Evolutionary conservation across 345 rosid species (phyloP).

Genomic region (Citrus reticulata): DNA sequence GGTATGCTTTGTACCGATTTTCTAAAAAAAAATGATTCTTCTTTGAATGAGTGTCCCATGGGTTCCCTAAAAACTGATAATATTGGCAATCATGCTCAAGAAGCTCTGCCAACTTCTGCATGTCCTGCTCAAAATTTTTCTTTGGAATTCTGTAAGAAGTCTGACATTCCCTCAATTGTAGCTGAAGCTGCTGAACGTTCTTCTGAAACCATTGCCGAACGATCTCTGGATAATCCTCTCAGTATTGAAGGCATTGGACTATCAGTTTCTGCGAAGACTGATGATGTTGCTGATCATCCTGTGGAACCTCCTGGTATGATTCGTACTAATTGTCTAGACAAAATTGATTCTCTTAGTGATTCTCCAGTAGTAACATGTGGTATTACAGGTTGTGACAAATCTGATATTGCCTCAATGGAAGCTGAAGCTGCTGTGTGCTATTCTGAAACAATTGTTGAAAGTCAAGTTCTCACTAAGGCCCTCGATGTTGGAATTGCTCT

Average conservation of each 20-base stretch:
- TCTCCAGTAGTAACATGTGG: background rate
- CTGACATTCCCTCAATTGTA: background rate
- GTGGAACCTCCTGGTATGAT: background rate
- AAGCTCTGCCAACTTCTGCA: background rate
- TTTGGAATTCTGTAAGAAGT: background rate
- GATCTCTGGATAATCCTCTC: background rate
- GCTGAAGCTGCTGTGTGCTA: constrained; percentile 1
- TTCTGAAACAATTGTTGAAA: constrained; percentile 11
- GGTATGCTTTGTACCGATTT: background rate
- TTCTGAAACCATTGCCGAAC: background rate
- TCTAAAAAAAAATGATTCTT: background rate
- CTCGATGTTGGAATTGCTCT: constrained; percentile 12
- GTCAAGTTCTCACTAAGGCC: background rate
- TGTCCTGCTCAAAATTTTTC: background rate
- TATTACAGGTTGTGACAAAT: background rate
- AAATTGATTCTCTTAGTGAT: background rate
- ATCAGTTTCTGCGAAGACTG: background rate
- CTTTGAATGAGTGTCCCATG: background rate
- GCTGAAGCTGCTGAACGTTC: background rate
- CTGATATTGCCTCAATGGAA: background rate
- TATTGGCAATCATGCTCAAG: background rate
- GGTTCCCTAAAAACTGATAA: background rate
- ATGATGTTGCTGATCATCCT: background rate
- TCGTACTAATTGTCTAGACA: no score
- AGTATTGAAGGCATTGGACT: background rate